A percentile compares a stretch with the other conserved stretches of the same genome.
Conservation (phyloP, 2,329 filamentous ascomycete genomes). For the Calonectria pteridis region DNA sequence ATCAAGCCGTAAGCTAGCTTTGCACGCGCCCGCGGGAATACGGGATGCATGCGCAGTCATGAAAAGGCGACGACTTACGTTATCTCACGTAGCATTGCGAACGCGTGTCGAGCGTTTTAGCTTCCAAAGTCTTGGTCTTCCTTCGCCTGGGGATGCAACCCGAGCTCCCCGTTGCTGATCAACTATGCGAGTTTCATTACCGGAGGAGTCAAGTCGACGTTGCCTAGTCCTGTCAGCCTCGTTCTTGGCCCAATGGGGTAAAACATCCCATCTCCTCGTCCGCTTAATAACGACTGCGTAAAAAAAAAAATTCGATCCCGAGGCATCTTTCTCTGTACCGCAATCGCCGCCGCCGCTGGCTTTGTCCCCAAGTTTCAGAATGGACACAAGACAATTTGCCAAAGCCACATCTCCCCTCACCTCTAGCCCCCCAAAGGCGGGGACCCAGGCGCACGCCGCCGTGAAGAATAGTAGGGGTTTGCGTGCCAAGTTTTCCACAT, state of each 20-base stretch:
- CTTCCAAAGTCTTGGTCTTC: neutral
- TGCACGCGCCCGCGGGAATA: constrained; percentile 1
- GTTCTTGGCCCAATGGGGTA: constrained; percentile 15
- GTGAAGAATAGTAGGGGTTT: constrained; percentile 10
- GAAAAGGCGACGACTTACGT: neutral
- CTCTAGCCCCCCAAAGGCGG: neutral
- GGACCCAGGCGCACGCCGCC: constrained; percentile 6
- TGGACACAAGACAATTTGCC: constrained; percentile 23
- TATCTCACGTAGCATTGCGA: constrained; percentile 9
- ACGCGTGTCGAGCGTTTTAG: constrained; percentile 6
- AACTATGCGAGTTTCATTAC: constrained; percentile 4
- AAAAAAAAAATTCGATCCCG: neutral
- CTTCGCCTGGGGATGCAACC: constrained; percentile 7
- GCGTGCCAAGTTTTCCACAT: constrained; percentile 11
- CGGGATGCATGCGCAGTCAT: neutral
- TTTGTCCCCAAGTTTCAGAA: constrained; percentile 19
- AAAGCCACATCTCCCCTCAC: constrained; percentile 20
- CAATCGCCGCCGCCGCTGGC: neutral
- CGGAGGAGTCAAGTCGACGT: constrained; percentile 6
- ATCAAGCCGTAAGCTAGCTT: neutral
- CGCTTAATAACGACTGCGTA: neutral
- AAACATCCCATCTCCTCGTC: constrained; percentile 8
- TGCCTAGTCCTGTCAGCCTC: constrained; percentile 18
- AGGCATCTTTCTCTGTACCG: neutral
- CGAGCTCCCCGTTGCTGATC: constrained; percentile 10